Evolutionary conservation across 306 rosid genomes (phyloP).

Genomic region (Clitoria ternatea): DNA sequence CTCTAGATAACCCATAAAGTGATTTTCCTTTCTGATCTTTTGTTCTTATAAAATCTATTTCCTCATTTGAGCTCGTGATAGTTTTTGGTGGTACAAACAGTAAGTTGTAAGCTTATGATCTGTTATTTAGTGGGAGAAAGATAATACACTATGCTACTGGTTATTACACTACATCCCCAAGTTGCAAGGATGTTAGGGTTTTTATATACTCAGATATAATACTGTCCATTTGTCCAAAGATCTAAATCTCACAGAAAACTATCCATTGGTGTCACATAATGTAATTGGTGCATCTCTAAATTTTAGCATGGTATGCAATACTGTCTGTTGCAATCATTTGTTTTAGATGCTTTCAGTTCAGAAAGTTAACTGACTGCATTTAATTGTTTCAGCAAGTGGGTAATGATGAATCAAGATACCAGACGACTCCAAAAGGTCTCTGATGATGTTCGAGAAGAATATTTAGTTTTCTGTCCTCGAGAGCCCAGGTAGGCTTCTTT

Average conservation of each 20-base stretch:
- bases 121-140: neutral
- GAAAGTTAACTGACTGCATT: slow-evolving; percentile 25
- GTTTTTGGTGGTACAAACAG: neutral
- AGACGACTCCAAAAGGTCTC: slow-evolving; percentile 81
- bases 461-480: slow-evolving; percentile 62
- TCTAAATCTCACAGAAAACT: slow-evolving; percentile 9
- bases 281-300: neutral
- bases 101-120: neutral
- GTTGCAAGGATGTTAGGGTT: slow-evolving; percentile 2
- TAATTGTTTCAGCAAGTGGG: slow-evolving; percentile 81
- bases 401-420: slow-evolving; percentile 92
- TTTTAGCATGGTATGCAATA: slow-evolving; percentile 14
- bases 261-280: neutral
- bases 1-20: neutral
- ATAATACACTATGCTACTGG: neutral
- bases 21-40: neutral
- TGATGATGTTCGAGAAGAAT: slow-evolving; percentile 81
- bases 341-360: slow-evolving; percentile 10
- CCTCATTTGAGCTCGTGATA: neutral
- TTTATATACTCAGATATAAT: neutral
- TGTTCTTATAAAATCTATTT: neutral
- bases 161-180: neutral
- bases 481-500: slow-evolving; percentile 57
- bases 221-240: neutral
- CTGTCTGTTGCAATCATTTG: slow-evolving; percentile 12